These are phyloP conservation scores for Alloteropsis semialata DNA, from an alignment of 176 grass and related monocot genomes.

Conservation along the genomic window DNA sequence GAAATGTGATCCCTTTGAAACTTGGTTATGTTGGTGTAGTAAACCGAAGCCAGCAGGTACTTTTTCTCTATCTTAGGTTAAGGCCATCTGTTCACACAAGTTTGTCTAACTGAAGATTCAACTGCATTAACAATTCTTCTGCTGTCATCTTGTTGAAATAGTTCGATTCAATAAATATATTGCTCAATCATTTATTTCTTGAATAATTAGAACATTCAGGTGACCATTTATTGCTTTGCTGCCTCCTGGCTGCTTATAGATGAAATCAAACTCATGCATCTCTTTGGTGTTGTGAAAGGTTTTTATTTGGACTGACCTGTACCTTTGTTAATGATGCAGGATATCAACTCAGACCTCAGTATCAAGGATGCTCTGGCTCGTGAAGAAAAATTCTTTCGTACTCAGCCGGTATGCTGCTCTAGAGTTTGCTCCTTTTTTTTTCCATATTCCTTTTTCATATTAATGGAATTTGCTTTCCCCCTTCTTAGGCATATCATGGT, in stretches of 20 bases:
- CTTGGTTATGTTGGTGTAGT: constrained; percentile 94
- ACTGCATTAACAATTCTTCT: neutral
- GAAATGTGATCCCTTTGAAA: constrained; percentile 91
- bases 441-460: constrained; percentile 10
- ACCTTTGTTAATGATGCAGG: constrained; percentile 49
- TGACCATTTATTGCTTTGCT: neutral
- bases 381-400: constrained; percentile 91
- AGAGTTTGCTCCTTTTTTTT: constrained; percentile 5
- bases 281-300: neutral
- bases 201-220: neutral
- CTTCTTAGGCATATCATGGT: constrained; percentile 84
- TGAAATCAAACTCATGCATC: neutral
- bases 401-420: constrained; percentile 61
- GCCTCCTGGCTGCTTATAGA: neutral
- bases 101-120: constrained; percentile 6
- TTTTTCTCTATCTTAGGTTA: neutral
- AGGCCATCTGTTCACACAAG: neutral
- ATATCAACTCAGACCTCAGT: constrained; percentile 85
- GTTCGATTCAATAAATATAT: neutral
- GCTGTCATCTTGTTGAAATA: neutral
- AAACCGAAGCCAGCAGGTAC: constrained; percentile 92
- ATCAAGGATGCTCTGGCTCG: constrained; percentile 85
- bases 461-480: constrained; percentile 15
- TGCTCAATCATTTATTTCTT: neutral
- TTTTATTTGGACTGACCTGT: constrained; percentile 22